Evolutionary conservation across 2,329 filamentous ascomycete genomes (phyloP), one percentile per base, ranked within the genome.

Genomic region (Dactylellina haptotyla): DNA sequence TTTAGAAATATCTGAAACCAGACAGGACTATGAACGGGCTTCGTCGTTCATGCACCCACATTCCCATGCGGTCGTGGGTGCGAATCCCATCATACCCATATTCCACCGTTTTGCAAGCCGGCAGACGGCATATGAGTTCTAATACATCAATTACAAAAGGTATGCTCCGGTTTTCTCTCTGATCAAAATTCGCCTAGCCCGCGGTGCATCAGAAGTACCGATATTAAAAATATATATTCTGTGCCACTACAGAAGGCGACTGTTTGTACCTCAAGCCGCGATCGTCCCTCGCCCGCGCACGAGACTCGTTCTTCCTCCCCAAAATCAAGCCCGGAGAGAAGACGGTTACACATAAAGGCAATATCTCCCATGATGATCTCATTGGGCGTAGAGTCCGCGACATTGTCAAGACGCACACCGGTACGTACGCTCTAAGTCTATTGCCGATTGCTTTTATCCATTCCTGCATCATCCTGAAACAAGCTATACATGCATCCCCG

Each of bases 351-450:
- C 82, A 87, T 61, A 83, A 83, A 32, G 86, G 86, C 4, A 78
- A 78, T 0, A 77, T 89, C 9, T 75, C 79, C 0, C 84, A 86
- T 59, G 80, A 81, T 58, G 84, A 87, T 37, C 85, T 93, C 64
- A 89, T 93, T 77, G 90, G 89, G 39, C 86, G 84, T 75, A 80
- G 81, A 41, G 79, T 85, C 3, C 84, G 89, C 73, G 87, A 90
- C 75, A 78, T 84, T n/a, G 82, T 92, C 9, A 79, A 81, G 37
- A 85, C 88, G 50, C 83, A 82, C 75, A 85, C 83, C 78, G 84
- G 84, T 79, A 72, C 23, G n/a, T n/a, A n/a, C n/a, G n/a, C n/a
- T n/a, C n/a, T n/a, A n/a, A n/a, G 43, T 43, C 9, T n/a, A 46
- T 34, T 20, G 6, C 12, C 14, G 76, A 76, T 73, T 43, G 59